These are phyloP conservation scores for Saccharum officinarum DNA, from an alignment of 176 grass and related monocot species.

Conservation along the genomic window DNA sequence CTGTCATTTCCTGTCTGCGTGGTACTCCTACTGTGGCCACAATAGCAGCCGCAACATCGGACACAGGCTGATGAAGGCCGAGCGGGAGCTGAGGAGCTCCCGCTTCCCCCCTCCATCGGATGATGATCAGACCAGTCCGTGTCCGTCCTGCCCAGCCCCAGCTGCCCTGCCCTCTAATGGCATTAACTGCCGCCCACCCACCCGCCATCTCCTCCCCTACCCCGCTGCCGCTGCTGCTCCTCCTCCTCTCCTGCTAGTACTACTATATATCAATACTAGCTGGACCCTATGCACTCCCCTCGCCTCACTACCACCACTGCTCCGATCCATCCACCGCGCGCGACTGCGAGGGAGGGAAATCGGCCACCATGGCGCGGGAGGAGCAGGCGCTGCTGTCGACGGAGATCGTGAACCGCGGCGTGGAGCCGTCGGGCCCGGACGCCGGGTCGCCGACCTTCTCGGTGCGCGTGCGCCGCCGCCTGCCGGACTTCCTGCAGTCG, in stretches of 20 bases:
- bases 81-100: too few relatives aligned
- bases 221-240: not conserved
- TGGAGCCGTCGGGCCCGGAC: slow-evolving; percentile 89
- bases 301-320: not conserved
- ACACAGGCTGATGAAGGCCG: not conserved
- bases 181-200: slow-evolving; percentile 57
- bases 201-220: slow-evolving; percentile 44
- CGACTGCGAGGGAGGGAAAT: too few relatives aligned
- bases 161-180: slow-evolving; percentile 26
- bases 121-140: not conserved
- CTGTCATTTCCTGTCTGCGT: too few relatives aligned
- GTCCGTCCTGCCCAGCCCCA: slow-evolving; percentile 1
- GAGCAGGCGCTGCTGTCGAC: slow-evolving; percentile 84
- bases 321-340: not conserved
- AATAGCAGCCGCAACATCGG: too few relatives aligned
- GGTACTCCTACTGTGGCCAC: too few relatives aligned
- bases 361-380: slow-evolving; percentile 58
- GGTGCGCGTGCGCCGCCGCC: slow-evolving; percentile 76
- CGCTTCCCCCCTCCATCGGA: too few relatives aligned
- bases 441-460: slow-evolving; percentile 95
- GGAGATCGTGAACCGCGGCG: slow-evolving; percentile 94
- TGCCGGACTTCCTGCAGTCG: slow-evolving; percentile 96
- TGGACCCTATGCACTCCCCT: slow-evolving; percentile 4
- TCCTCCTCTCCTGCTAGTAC: not conserved
- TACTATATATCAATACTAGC: slow-evolving; percentile 44